Evolutionary conservation across 345 rosid species (phyloP), one percentile per base, ranked within the genome.

Genomic region (Pistacia integerrima): DNA sequence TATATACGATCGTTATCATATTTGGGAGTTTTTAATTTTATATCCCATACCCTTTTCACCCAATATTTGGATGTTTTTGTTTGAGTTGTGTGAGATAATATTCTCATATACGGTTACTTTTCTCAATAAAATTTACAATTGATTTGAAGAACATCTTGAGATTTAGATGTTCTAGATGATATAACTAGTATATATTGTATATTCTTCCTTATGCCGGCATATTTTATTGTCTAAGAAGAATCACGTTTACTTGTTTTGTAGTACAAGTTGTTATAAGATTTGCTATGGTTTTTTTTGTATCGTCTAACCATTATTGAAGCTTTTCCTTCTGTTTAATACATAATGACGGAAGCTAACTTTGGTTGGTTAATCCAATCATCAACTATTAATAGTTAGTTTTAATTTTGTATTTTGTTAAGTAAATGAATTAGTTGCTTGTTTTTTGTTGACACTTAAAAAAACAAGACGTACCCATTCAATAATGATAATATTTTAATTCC

Each of bases 241-340:
- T 62, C 6, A 62, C 36, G 13, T 33, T 62, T 62, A 25, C 41
- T 25, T 62, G 16, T 62, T 62, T 28, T 62, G 20, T 25, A 70
- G 41, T 28, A 25, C 11, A 62, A 62, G 66, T 62, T 20, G 66
- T 33, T 25, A 25, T 33, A 62, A 16, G 41, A 8, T 62, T 62
- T 62, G 66, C 2, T 62, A 25, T 62, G 65, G n/a, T 36, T 25
- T 22, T 61, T 61, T 61, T 61, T 4, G 13, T 20, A 61, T 11
- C 35, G 38, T 61, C 65, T 64, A 4, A 61, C 36, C 18, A 28
- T 61, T 61, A 22, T 6, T 61, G 36, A 61, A 30, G 65, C 65
- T 46, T 67, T 67, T 67, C 56, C 4, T 41, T 67, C 13, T 67
- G 46, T 67, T 67, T 52, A 67, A 67, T 67, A 67, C 28, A 44